Base-by-base conservation (phyloP, 73 alveolate genomes). In the Durusdinium trenchii region DNA sequence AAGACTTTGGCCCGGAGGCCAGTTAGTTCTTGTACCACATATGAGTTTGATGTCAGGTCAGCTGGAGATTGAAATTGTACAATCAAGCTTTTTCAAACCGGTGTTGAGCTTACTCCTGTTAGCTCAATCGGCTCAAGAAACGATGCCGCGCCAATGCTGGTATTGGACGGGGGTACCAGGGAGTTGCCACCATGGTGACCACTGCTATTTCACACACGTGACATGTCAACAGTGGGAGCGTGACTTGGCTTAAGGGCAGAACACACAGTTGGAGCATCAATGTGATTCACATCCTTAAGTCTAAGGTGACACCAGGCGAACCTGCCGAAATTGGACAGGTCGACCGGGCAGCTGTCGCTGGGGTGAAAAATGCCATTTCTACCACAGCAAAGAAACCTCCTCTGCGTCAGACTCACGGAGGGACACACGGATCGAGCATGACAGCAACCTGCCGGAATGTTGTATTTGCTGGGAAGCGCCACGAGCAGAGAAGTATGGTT, bases 1-100 rank as follows among this genome's bases (percentile, higher is more conserved):
- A 57, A 57, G 98, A 67, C 47, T 91, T 91, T 36, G 98, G 98
- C 30, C 89, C 89, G 23, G 89, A 91, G 98, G 98, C 89, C 16
- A 38, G 16, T 12, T 57, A 57, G 69, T 60, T 60, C 30, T 2
- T 60, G 1, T 60, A 60, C 0, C 30, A 23, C 30, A 23, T 60
- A 23, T 60, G 30, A 23, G 69, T 60, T 60, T 60, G 4, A 32
- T 60, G 73, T 23, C 4, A 60, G 3, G 73, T 60, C 1, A 60
- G 73, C 18, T 23, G 73, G 18, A 23, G 73, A 32, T 23, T 23
- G 73, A 60, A n/a, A n/a, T n/a, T n/a, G n/a, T n/a, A n/a, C n/a
- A n/a, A n/a, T n/a, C n/a, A n/a, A n/a, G n/a, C n/a, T n/a, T n/a
- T n/a, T n/a, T n/a, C n/a, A n/a, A n/a, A n/a, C n/a, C n/a, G n/a